Evolutionary conservation across 768 basidiomycete genomes (phyloP).

Genomic region (Xerocomellus intermedius): DNA sequence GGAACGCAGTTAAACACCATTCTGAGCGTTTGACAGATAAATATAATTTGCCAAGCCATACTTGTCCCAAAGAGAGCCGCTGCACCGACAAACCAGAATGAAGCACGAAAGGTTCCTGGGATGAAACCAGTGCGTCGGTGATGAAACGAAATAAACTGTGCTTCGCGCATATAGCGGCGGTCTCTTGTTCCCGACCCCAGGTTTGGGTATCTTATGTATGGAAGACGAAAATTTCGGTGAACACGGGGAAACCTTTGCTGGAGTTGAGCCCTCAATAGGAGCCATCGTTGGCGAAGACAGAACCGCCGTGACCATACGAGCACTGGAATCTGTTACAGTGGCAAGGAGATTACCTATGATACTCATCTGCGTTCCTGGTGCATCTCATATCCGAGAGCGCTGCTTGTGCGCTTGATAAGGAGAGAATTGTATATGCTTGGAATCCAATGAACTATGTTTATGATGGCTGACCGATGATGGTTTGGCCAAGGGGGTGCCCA

Average conservation of each 20-base stretch:
- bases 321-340: neutral
- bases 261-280: neutral
- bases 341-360: neutral
- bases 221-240: neutral
- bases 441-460: no score
- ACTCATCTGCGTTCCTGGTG: neutral
- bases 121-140: neutral
- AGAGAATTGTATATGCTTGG: no score
- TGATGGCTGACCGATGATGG: no score
- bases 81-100: neutral
- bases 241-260: neutral
- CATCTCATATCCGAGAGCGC: no score
- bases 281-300: neutral
- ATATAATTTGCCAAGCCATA: neutral
- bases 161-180: neutral
- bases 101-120: neutral
- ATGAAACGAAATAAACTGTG: neutral
- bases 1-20: neutral
- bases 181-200: neutral
- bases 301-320: neutral
- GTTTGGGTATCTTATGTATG: neutral
- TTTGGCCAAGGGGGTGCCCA: no score
- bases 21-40: neutral
- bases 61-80: no score
- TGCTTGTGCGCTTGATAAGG: no score